Evolutionary conservation across 371 early-diverging fungal species (phyloP).

Genomic region (Mortierella sp.): DNA sequence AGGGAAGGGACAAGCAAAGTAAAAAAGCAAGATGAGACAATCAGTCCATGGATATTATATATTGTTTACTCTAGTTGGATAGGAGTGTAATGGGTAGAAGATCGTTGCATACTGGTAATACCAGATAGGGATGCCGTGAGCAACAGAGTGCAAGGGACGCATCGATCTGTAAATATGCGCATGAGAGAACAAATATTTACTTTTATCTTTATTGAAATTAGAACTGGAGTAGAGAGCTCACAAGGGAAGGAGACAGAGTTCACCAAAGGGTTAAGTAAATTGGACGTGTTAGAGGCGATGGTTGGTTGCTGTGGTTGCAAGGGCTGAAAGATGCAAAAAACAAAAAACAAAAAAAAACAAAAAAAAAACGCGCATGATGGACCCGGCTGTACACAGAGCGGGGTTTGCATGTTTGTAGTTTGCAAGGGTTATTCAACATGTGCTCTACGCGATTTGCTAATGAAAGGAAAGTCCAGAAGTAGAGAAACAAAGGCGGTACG

Average conservation of each 20-base stretch:
- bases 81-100: background rate
- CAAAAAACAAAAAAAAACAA: no score
- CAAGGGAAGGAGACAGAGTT: background rate
- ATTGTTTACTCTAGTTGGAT: background rate
- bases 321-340: no score
- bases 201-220: background rate
- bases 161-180: constrained; percentile 5
- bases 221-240: background rate
- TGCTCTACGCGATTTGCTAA: background rate
- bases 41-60: background rate
- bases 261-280: background rate
- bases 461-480: background rate
- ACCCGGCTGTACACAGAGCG: background rate
- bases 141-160: background rate
- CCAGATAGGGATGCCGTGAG: background rate
- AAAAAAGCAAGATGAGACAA: background rate
- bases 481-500: background rate
- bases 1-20: background rate
- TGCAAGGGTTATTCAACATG: background rate
- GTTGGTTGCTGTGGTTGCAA: background rate
- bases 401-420: no score
- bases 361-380: constrained; percentile 2
- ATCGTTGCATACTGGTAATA: background rate
- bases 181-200: background rate
- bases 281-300: background rate